Evolutionary conservation across 176 grass and related monocot genomes (phyloP).

Genomic region (Guadua angustifolia): DNA sequence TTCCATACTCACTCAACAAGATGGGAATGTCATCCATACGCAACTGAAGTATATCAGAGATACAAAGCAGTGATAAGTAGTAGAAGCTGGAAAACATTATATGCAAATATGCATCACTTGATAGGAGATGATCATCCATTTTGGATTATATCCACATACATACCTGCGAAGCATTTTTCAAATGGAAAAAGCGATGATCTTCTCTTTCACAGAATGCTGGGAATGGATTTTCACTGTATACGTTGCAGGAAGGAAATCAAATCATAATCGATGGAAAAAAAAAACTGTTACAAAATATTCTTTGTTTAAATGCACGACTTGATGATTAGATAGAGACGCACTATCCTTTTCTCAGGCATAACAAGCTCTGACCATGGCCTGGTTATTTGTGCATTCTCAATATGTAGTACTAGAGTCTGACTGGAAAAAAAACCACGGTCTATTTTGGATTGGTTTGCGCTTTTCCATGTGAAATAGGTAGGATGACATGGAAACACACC

Average conservation of each 20-base stretch:
- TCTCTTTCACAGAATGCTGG: conserved; percentile 39
- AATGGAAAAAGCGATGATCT: conserved; percentile 68
- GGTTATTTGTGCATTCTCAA: too few relatives aligned
- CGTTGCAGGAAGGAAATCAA: conserved; percentile 10
- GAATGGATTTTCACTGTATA: conserved; percentile 57
- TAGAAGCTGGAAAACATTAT: background rate
- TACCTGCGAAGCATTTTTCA: conserved; percentile 84
- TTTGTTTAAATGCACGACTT: conserved; percentile 17
- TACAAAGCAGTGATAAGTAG: conserved; percentile 9
- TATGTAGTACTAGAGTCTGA: too few relatives aligned
- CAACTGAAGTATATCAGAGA: conserved; percentile 51
- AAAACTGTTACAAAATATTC: background rate
- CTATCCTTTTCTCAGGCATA: conserved; percentile 12
- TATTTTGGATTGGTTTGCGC: background rate
- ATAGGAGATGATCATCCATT: background rate
- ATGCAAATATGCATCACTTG: conserved; percentile 18
- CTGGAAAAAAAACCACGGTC: too few relatives aligned
- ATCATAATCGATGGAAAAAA: background rate
- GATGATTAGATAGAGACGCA: background rate
- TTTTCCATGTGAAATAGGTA: background rate
- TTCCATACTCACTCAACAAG: conserved; percentile 73
- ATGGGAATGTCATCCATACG: conserved; percentile 85
- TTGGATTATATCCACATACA: background rate
- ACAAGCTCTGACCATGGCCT: too few relatives aligned
- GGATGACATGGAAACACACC: background rate